Base-by-base conservation (phyloP, 2,329 filamentous ascomycete genomes). In the Lomentospora prolificans region DNA sequence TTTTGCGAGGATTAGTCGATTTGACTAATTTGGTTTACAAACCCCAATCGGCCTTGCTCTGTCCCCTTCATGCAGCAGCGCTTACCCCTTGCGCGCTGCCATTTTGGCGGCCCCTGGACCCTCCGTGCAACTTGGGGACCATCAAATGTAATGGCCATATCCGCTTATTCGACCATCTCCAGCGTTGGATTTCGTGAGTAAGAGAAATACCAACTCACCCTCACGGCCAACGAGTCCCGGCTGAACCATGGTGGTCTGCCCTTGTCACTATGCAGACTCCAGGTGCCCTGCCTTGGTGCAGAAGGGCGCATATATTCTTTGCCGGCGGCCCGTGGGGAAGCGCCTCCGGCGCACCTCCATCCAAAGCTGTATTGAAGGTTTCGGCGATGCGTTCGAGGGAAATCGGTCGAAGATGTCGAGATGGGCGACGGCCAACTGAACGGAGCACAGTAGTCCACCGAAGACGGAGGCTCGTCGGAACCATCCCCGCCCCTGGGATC, bases 1-100 rank as follows among this genome's bases (percentile, higher is more conserved):
- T 48, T 48, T 22, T 48, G 36, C 44, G 22, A 48, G 10, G 44
- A 48, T 48, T 48, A 22, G 44, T 48, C 44, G 44, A 48, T 25
- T 48, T 48, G 44, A 48, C 44, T 48, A 48, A 48, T 48, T 48
- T 22, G 19, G 44, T 48, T 48, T 22, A 48, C 44, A 48, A 48
- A 48, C 17, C 36, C n/a, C 36, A 41, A 41, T 17, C 36, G 36
- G 2, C 4, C 6, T 41, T 3, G 4, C 19, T 14, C 36, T 17
- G 36, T 41, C 36, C 7, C n/a, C 36, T 41, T 17, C 36, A 17
- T n/a, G n/a, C n/a, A n/a, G n/a, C n/a, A n/a, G n/a, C n/a, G n/a
- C n/a, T n/a, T n/a, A n/a, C n/a, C n/a, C n/a, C n/a, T n/a, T n/a
- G n/a, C n/a, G n/a, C n/a, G 12, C 30, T 33, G 30, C 30, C 30